Evolutionary conservation across 2,329 filamentous ascomycete species (phyloP).

Genomic region (Boeremia exigua): DNA sequence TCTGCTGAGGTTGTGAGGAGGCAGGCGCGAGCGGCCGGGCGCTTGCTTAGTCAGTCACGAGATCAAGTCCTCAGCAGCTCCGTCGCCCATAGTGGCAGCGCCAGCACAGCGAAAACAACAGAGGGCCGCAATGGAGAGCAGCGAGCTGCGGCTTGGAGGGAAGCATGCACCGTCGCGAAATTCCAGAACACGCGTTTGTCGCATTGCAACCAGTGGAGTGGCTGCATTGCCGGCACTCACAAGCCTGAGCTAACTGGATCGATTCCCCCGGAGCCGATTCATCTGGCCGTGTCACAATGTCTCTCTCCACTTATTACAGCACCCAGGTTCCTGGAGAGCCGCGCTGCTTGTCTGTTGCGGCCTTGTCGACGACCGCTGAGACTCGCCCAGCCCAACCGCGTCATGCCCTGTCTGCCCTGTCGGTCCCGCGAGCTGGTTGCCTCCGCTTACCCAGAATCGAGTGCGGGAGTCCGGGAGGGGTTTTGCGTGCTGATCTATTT

Average conservation of each 20-base stretch:
- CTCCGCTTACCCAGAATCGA: not conserved
- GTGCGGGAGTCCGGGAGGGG: not conserved
- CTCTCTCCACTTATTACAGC: constrained; percentile 50
- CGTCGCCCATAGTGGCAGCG: constrained; percentile 12
- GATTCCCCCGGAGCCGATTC: constrained; percentile 34
- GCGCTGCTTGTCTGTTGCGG: constrained; percentile 32
- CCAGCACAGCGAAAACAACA: constrained; percentile 6
- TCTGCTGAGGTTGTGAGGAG: constrained; percentile 31
- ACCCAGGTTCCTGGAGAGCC: constrained; percentile 30
- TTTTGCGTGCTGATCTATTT: not conserved
- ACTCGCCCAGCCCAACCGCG: constrained; percentile 25
- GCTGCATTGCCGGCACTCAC: constrained; percentile 45
- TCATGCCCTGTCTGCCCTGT: constrained; percentile 12
- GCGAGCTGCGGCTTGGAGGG: not conserved
- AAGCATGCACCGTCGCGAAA: constrained; percentile 16
- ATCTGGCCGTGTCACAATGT: constrained; percentile 45
- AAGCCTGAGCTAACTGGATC: constrained; percentile 46
- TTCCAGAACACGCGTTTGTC: constrained; percentile 29
- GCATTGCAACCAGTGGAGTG: constrained; percentile 44
- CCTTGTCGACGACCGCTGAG: constrained; percentile 25
- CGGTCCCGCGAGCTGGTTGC: constrained; percentile 2
- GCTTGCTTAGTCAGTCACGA: constrained; percentile 22
- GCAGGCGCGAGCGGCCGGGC: constrained; percentile 16
- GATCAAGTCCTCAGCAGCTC: constrained; percentile 13
- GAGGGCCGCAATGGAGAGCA: constrained; percentile 5